These are phyloP conservation scores for Priceomyces fermenticarens DNA, from an alignment of 805 yeast genomes.

Conservation along the genomic window DNA sequence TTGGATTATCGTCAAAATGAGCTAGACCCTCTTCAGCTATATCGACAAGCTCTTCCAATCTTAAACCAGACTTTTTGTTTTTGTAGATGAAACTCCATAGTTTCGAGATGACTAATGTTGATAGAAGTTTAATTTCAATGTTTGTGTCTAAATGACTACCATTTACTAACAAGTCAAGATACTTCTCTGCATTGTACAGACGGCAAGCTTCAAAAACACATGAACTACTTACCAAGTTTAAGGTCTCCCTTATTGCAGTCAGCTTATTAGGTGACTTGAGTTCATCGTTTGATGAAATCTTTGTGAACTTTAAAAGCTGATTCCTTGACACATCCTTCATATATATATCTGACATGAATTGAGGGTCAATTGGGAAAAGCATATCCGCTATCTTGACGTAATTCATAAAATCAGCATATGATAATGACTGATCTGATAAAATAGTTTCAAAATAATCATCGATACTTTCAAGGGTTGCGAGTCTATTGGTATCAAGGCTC, in stretches of 20 bases:
- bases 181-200: conserved; percentile 43
- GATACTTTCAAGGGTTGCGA: conserved; percentile 14
- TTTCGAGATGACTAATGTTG: conserved; percentile 51
- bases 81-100: conserved; percentile 51
- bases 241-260: conserved; percentile 9
- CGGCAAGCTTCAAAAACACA: conserved; percentile 53
- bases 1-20: conserved; percentile 3
- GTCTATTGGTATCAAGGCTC: conserved; percentile 13
- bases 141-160: conserved; percentile 21
- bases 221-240: conserved; percentile 27
- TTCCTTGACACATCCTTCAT: conserved; percentile 16
- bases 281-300: conserved; percentile 5
- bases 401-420: conserved; percentile 15
- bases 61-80: conserved; percentile 12
- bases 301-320: conserved; percentile 12
- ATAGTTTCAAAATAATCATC: conserved; percentile 20
- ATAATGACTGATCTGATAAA: conserved; percentile 6
- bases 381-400: conserved; percentile 17
- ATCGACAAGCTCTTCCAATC: conserved; percentile 8
- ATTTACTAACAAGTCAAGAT: conserved; percentile 36
- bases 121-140: conserved; percentile 24
- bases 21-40: conserved; percentile 9
- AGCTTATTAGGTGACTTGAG: conserved; percentile 7
- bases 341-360: conserved; percentile 18
- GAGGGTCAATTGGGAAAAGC: conserved; percentile 29